A percentile compares a stretch with the other conserved stretches of the same genome.
These are phyloP conservation scores for Arabis hirsuta DNA, from an alignment of 345 rosid genomes.

Conservation along the genomic window DNA sequence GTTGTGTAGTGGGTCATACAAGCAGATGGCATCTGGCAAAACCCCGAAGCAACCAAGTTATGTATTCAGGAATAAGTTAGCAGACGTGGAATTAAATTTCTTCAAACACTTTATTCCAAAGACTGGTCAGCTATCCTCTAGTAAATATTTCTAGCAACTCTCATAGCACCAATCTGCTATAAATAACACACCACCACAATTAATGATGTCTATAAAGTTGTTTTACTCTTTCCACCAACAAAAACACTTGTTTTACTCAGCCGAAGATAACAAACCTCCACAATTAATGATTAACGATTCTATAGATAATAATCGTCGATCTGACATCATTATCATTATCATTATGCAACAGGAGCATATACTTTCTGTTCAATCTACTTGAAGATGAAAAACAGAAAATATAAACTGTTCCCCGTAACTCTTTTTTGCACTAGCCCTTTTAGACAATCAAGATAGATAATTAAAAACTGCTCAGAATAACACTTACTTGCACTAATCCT, in stretches of 20 bases:
- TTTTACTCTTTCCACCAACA: neutral
- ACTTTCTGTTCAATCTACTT: neutral
- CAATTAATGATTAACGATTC: neutral
- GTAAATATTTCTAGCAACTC: constrained; percentile 5
- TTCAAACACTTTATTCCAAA: constrained; percentile 2
- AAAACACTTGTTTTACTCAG: neutral
- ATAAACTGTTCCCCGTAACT: neutral
- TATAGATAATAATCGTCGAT: constrained; percentile 1
- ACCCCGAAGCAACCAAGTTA: constrained; percentile 16
- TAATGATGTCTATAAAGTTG: neutral
- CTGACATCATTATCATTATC: neutral
- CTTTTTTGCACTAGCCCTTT: constrained; percentile 26
- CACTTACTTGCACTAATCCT: constrained; percentile 87
- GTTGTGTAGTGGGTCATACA: constrained; percentile 73
- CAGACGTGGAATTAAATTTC: constrained; percentile 8
- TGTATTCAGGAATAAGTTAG: constrained; percentile 17
- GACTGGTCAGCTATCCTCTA: constrained; percentile 10
- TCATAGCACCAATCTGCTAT: constrained; percentile 16
- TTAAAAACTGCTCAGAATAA: constrained; percentile 8
- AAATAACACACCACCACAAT: no score
- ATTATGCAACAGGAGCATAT: neutral
- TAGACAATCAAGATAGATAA: constrained; percentile 19
- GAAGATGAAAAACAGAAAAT: neutral
- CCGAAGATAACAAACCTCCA: neutral
- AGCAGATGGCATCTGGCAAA: constrained; percentile 78